phyloP scores from a whole-genome alignment of 257 asterid species.

The Nicotiana tomentosiformis region DNA sequence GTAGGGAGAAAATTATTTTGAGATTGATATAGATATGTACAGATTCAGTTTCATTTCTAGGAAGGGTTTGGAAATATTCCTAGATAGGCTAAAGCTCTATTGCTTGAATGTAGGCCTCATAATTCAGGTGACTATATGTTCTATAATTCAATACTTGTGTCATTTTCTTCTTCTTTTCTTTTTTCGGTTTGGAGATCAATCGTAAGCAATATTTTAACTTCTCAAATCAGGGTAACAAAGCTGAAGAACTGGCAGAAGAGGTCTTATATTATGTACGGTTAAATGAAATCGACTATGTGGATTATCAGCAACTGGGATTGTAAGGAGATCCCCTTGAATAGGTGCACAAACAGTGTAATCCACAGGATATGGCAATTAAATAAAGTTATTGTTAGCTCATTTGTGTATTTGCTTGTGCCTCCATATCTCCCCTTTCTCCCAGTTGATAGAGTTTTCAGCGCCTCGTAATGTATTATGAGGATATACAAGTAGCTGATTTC shows the following conservation, averaged over 20 bases:
- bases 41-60: slow-evolving; percentile 85
- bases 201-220: slow-evolving; percentile 4
- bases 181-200: neutral
- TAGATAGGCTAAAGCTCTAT: slow-evolving; percentile 73
- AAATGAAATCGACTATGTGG: slow-evolving; percentile 67
- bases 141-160: neutral
- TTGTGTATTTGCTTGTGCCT: neutral
- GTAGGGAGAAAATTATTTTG: slow-evolving; percentile 84
- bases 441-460: neutral
- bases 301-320: slow-evolving; percentile 62
- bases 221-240: slow-evolving; percentile 66
- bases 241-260: slow-evolving; percentile 92
- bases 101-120: slow-evolving; percentile 82
- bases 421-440: neutral
- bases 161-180: neutral
- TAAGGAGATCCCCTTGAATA: slow-evolving; percentile 35
- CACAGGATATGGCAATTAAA: neutral
- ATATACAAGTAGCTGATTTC: no score
- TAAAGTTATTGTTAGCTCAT: neutral
- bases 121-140: slow-evolving; percentile 62
- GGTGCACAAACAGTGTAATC: slow-evolving; percentile 26
- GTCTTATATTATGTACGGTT: slow-evolving; percentile 76
- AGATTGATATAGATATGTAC: slow-evolving; percentile 94
- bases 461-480: neutral
- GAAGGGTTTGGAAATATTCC: slow-evolving; percentile 69